Evolutionary conservation across 2,329 filamentous ascomycete genomes (phyloP).

Genomic region (Claviceps cyperi): DNA sequence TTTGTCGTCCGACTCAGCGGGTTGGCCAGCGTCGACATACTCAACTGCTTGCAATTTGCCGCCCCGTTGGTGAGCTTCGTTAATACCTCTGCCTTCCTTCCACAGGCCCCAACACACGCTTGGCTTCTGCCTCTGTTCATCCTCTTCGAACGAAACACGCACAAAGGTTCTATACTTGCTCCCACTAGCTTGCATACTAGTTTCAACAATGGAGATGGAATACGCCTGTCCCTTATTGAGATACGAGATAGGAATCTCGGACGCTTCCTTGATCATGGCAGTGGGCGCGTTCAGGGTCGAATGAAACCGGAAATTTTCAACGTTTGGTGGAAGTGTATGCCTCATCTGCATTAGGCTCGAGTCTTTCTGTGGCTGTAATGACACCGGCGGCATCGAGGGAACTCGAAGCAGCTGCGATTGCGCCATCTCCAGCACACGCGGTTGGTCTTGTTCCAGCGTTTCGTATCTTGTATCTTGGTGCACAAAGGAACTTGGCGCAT

Average conservation of each 20-base stretch:
- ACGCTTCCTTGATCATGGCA: constrained; percentile 80
- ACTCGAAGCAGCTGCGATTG: constrained; percentile 35
- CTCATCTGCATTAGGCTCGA: constrained; percentile 31
- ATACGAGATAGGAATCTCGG: constrained; percentile 95
- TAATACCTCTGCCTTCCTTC: constrained; percentile 94
- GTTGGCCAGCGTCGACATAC: constrained; percentile 58
- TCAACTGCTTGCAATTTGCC: constrained; percentile 91
- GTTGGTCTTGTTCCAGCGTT: constrained; percentile 60
- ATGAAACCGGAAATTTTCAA: constrained; percentile 75
- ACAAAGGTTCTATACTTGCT: constrained; percentile 78
- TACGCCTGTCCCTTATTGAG: constrained; percentile 97
- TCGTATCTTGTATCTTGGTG: constrained; percentile 72
- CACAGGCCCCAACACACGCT: constrained; percentile 73
- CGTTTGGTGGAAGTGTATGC: constrained; percentile 34
- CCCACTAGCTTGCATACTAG: constrained; percentile 45
- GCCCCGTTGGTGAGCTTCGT: constrained; percentile 85
- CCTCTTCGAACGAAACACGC: constrained; percentile 93
- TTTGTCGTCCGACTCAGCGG: constrained; percentile 47
- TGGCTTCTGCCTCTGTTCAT: constrained; percentile 76
- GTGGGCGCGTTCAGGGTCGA: constrained; percentile 86
- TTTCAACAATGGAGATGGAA: constrained; percentile 72
- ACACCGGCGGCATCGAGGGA: constrained; percentile 33
- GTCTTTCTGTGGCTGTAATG: constrained; percentile 27
- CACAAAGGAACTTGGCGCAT: constrained; percentile 66
- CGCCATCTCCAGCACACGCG: constrained; percentile 44